A percentile compares a stretch with the other conserved stretches of the same genome.
These are phyloP conservation scores for Cicer pinnatifidum DNA, from an alignment of 306 rosid genomes.

Conservation along the genomic window DNA sequence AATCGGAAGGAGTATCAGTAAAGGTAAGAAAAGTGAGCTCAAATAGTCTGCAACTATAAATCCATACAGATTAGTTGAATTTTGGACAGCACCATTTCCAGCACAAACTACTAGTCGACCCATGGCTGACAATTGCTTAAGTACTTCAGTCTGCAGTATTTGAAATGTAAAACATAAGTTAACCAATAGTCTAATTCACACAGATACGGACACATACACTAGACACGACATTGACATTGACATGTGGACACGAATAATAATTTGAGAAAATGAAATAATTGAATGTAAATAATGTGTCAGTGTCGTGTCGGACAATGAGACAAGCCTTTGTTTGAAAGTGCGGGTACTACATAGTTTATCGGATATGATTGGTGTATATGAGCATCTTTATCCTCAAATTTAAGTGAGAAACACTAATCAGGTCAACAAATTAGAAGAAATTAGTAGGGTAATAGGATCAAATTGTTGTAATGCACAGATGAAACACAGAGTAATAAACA, in stretches of 20 bases:
- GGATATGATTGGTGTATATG: constrained; percentile 37
- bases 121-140: constrained; percentile 91
- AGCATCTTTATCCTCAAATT: constrained; percentile 34
- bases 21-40: constrained; percentile 30
- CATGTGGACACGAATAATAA: no score
- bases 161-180: constrained; percentile 45
- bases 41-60: constrained; percentile 23
- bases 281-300: no score
- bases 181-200: constrained; percentile 36
- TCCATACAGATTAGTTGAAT: constrained; percentile 83
- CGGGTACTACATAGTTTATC: neutral
- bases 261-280: no score
- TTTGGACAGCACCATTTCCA: constrained; percentile 89
- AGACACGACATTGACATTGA: no score
- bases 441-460: constrained; percentile 11
- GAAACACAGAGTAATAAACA: constrained; percentile 4
- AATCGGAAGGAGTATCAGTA: neutral
- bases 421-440: neutral
- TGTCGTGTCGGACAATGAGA: no score
- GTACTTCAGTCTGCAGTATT: constrained; percentile 88
- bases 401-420: constrained; percentile 7
- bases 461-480: constrained; percentile 23
- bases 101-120: constrained; percentile 89
- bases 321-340: no score
- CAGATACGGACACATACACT: no score